Conservation (phyloP, 192 early-diverging fungal species). For the Linnemannia zychae region DNA sequence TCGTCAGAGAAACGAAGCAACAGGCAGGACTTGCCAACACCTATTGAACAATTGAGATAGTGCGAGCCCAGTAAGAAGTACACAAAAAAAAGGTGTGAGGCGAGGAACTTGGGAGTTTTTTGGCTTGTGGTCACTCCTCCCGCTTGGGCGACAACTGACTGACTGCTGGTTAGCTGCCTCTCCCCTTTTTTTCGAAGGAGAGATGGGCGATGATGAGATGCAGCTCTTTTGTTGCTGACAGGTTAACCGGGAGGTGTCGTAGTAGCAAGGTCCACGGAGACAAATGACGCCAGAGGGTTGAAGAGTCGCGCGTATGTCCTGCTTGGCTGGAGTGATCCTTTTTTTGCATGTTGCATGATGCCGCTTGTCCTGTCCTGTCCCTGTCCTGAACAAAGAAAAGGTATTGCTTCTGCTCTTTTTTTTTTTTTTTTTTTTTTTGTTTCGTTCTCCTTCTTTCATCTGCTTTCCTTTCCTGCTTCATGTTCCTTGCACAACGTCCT, state of each 20-base stretch:
- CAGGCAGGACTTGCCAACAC: slow-evolving; percentile 97
- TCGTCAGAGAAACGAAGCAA: slow-evolving; percentile 98
- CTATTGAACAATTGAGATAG: slow-evolving; percentile 55
- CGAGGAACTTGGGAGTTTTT: background rate
- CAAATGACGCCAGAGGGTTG: slow-evolving; percentile 1
- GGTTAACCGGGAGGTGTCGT: background rate
- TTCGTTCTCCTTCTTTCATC: background rate
- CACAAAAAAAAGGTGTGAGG: background rate
- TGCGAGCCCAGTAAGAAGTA: background rate
- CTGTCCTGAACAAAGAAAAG: background rate
- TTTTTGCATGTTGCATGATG: background rate
- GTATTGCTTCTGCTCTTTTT: background rate
- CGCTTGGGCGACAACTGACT: background rate
- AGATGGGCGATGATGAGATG: background rate
- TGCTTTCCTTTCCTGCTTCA: background rate
- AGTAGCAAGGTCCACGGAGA: background rate
- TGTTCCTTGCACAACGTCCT: background rate
- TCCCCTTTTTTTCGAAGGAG: background rate
- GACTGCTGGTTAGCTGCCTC: background rate
- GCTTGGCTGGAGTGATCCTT: background rate
- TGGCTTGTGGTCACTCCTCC: background rate
- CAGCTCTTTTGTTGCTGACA: background rate
- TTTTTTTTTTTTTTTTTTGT: too few species aligned
- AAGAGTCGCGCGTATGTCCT: background rate
- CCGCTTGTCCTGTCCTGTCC: background rate